These are phyloP conservation scores for Cicer yamashitae DNA, from an alignment of 306 rosid genomes.

Conservation along the genomic window DNA sequence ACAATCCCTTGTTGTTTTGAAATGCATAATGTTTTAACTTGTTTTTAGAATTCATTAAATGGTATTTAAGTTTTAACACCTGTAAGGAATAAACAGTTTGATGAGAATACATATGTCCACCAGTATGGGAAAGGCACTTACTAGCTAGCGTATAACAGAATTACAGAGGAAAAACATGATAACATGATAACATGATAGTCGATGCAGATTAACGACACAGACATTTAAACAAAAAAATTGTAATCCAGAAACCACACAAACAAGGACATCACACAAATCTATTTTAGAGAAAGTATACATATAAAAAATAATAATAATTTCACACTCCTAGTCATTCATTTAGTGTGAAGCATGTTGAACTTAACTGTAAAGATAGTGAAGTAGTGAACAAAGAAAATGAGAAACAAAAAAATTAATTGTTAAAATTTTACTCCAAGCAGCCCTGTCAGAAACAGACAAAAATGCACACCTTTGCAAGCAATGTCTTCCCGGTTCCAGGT, in stretches of 20 bases:
- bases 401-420: slow-evolving; percentile 1
- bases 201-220: too few relatives aligned
- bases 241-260: background rate
- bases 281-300: background rate
- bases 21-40: background rate
- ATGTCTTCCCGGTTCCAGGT: slow-evolving; percentile 99
- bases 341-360: background rate
- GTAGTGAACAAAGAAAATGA: background rate
- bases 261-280: background rate
- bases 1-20: background rate
- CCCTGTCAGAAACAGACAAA: slow-evolving; percentile 21
- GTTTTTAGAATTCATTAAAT: background rate
- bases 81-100: slow-evolving; percentile 1
- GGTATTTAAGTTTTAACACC: background rate
- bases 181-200: too few relatives aligned
- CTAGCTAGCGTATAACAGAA: too few relatives aligned
- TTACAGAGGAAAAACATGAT: too few relatives aligned
- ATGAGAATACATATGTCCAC: background rate
- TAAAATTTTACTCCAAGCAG: slow-evolving; percentile 6
- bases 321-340: background rate
- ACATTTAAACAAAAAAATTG: too few relatives aligned
- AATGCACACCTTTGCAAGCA: slow-evolving; percentile 85
- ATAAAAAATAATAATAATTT: background rate
- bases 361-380: background rate
- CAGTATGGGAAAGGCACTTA: too few relatives aligned